Base-by-base conservation (phyloP, 148 eudicot genomes). In the Oxyria digyna region DNA sequence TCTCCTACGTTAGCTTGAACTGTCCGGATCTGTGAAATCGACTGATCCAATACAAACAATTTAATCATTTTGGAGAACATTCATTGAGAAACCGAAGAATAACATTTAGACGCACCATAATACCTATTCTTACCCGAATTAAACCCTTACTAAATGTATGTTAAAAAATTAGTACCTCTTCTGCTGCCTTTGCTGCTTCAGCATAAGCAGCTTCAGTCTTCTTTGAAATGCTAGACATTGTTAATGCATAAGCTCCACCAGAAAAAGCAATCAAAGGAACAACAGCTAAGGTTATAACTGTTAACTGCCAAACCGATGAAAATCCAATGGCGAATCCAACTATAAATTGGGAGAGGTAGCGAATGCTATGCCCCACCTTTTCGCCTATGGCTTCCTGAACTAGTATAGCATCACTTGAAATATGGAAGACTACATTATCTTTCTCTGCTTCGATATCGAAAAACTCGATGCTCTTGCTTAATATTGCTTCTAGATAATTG, bases 351-450 rank as follows among this genome's bases (percentile, higher is more conserved):
- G 87, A 77, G 49, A 88, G 81, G 73, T 88, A 88, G 29, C 91
- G 85, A 41, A 86, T 48, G 50, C 81, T 78, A 54, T 88, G 91
- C 24, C 88, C 90, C 70, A 88, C 83, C 95, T 88, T 86, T 82
- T 86, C 95, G 15, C 91, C 84, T 69, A 88, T 82, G 59, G 95
- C 88, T 74, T 88, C 95, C 74, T 88, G 95, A 67, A 86, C 81
- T 12, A 88, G 77, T 69, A 86, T 79, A 33, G 87, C 88, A 73
- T 88, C 95, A 75, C 84, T 86, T 29, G 95, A 82, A 67, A 88
- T 81, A 79, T 82, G 88, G 48, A 66, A 82, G 40, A 82, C 74
- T 23, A 88, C 17, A 67, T 86, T 86, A 71, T 69, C 72, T 29
- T 81, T 85, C 43, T 80, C 78, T 21, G 85, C 87, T 78, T 82